phyloP scores from a whole-genome alignment of 495 filamentous ascomycete genomes.

The Podospora australis region DNA sequence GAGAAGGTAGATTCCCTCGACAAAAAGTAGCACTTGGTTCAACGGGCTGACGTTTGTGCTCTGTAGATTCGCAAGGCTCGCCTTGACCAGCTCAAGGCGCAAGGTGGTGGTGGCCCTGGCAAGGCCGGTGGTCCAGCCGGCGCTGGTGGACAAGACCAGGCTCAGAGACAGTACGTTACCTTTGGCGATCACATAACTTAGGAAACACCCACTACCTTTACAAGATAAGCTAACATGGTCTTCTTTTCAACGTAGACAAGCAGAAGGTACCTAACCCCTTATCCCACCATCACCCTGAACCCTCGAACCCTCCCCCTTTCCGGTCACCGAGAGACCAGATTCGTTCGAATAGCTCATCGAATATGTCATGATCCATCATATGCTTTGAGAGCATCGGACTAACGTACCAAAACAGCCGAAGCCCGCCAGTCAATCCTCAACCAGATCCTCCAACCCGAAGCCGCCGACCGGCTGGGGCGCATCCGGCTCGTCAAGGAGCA shows the following conservation, averaged over 20 bases:
- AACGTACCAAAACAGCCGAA: constrained; percentile 41
- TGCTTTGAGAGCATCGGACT: not conserved
- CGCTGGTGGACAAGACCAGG: constrained; percentile 50
- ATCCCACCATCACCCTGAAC: too few species aligned
- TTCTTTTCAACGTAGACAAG: not conserved
- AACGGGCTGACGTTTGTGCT: not conserved
- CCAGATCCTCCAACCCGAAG: constrained; percentile 91
- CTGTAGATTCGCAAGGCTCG: constrained; percentile 78
- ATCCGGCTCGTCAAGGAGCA: constrained; percentile 94
- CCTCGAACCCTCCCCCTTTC: too few species aligned
- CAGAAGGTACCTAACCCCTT: too few species aligned
- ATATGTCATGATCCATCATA: too few species aligned
- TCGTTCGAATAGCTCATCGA: too few species aligned
- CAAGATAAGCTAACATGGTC: not conserved
- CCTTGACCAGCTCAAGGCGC: constrained; percentile 81
- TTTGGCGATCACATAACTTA: too few species aligned
- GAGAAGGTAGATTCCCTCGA: constrained; percentile 54
- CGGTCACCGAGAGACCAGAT: too few species aligned
- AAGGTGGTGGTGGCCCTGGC: constrained; percentile 40
- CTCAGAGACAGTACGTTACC: constrained; percentile 55
- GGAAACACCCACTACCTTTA: not conserved
- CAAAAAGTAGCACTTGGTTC: not conserved
- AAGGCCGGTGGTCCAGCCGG: constrained; percentile 42
- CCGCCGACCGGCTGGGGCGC: constrained; percentile 84
- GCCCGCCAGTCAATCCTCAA: constrained; percentile 69